Conservation (phyloP, 768 basidiomycete genomes). For the Suillus ampliporus region DNA sequence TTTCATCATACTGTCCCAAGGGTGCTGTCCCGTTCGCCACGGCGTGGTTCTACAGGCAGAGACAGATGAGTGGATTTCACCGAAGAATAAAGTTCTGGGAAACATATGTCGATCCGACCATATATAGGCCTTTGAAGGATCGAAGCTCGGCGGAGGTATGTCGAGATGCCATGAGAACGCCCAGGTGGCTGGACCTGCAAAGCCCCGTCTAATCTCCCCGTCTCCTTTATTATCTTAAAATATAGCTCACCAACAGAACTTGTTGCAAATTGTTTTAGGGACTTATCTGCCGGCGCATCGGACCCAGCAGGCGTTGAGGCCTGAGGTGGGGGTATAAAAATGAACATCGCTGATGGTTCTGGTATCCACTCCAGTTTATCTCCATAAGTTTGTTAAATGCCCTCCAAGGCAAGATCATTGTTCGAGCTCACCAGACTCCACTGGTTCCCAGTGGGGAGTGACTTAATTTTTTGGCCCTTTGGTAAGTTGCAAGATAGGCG, state of each 20-base stretch:
- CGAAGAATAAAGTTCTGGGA: not conserved
- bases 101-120: not conserved
- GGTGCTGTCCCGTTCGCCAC: not conserved
- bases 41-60: not conserved
- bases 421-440: not conserved
- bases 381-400: not conserved
- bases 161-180: not conserved
- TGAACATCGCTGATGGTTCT: not conserved
- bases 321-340: not conserved
- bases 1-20: not conserved
- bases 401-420: not conserved
- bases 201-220: not conserved
- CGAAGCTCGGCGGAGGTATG: not conserved
- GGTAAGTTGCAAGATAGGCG: not conserved
- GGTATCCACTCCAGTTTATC: not conserved
- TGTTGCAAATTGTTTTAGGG: not conserved
- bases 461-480: not conserved
- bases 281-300: no score
- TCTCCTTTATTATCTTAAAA: not conserved
- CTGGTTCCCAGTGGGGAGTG: not conserved
- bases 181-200: not conserved
- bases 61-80: not conserved
- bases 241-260: no score
- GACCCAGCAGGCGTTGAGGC: not conserved
- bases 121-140: not conserved